Evolutionary conservation across 805 yeast genomes (phyloP), one percentile per base, ranked within the genome.

Genomic region (Starmerella vaccinii): DNA sequence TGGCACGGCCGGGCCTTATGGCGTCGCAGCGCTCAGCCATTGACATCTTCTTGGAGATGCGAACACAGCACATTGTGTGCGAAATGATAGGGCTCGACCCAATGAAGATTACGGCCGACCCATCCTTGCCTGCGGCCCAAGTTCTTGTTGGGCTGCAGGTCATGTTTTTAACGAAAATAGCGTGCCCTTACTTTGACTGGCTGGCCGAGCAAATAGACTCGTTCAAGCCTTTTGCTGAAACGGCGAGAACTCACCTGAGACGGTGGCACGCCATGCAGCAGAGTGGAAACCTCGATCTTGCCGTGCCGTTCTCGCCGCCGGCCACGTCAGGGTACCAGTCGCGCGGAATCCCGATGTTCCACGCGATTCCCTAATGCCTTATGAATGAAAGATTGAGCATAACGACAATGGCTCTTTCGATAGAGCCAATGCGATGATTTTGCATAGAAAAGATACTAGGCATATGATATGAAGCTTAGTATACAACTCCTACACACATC

Each of bases 1-100:
- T 89, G 21, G 79, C 95, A 9, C 71, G 97, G 53, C 87, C 89
- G 4, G 69, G 85, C 51, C 42, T 43, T 24, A 38, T 34, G 18
- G 49, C 46, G 16, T 46, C 52, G 26, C 53, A 54, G 34, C 52
- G 35, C 18, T 49, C 55, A 3, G 49, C 59, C 23, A 32, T 37
- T 12, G 42, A 26, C 24, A 49, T 56, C 15, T 54, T 47, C 42
- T 18, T 19, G 35, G 59, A 56, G 40, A 43, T 47, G 37, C 40
- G 49, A 29, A 21, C 32, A 13, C 49, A 49, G 45, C 38, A 23
- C 27, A 26, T 44, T 35, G 37, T 54, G 19, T 42, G 52, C 44
- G 32, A 33, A 16, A 30, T 15, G 21, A 38, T 49, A 24, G 38
- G 40, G 21, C 21, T 13, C 21, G 10, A 22, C 7, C 35, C 45